phyloP scores from a whole-genome alignment of 164 flowering plant species.

The Stephania yunnanensis region DNA sequence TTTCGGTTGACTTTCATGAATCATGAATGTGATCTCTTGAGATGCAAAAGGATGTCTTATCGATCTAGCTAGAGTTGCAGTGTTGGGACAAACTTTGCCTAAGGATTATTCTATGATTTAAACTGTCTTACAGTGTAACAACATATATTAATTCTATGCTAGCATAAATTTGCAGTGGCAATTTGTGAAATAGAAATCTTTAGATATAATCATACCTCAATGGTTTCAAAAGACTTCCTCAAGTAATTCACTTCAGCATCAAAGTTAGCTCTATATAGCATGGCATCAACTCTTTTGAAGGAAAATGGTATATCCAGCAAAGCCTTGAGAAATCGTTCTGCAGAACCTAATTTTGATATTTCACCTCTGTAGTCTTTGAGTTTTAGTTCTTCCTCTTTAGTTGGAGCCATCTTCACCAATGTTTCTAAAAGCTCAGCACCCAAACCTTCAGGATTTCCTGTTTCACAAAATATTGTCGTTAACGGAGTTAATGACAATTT shows the following conservation, averaged over 20 bases:
- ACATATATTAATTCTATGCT: background rate
- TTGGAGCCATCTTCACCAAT: conserved; percentile 97
- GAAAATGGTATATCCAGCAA: conserved; percentile 90
- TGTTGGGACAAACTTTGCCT: too few species aligned
- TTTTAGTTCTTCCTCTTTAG: conserved; percentile 94
- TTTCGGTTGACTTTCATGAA: too few species aligned
- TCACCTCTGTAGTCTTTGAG: conserved; percentile 78
- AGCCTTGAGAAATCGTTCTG: conserved; percentile 83
- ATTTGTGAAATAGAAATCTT: background rate
- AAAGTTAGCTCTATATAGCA: conserved; percentile 91
- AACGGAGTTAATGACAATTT: background rate
- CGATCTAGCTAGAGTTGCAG: too few species aligned
- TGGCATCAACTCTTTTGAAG: conserved; percentile 89
- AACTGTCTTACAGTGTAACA: background rate
- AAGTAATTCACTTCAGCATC: conserved; percentile 79
- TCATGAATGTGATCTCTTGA: too few species aligned
- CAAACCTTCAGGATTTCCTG: conserved; percentile 80
- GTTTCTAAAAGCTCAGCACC: conserved; percentile 90
- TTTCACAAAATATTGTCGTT: conserved; percentile 8
- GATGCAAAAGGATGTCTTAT: too few species aligned
- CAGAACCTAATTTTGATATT: conserved; percentile 77
- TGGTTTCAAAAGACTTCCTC: conserved; percentile 73
- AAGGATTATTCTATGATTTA: background rate
- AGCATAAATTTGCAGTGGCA: background rate
- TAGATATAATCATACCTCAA: conserved; percentile 54